Percentiles rank a stretch among this genome's conserved stretches.
These are phyloP conservation scores for Colletotrichum echinochloae DNA, from an alignment of 2,329 filamentous ascomycete genomes.

Conservation along the genomic window DNA sequence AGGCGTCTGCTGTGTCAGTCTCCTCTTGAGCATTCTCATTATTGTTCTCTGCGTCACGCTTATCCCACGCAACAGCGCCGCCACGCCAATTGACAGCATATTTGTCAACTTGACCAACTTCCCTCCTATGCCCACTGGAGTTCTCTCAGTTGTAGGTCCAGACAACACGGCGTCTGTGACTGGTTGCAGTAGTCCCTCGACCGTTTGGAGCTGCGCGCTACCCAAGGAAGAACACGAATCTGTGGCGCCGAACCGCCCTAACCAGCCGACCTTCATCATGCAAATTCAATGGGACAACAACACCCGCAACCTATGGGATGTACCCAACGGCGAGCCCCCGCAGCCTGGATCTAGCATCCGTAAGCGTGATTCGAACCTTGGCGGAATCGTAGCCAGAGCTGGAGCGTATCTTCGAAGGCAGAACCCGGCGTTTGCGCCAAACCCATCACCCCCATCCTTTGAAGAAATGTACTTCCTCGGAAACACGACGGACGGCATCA, in stretches of 20 bases:
- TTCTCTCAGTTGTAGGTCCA: conserved; percentile 81
- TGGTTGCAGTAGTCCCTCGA: conserved; percentile 77
- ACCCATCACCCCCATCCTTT: conserved; percentile 69
- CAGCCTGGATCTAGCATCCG: conserved; percentile 37
- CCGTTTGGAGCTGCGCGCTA: conserved; percentile 87
- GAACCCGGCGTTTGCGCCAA: conserved; percentile 57
- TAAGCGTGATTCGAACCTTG: conserved; percentile 18
- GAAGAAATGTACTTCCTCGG: conserved; percentile 85
- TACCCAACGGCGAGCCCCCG: conserved; percentile 54
- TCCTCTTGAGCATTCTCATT: conserved; percentile 67
- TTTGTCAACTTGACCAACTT: conserved; percentile 91
- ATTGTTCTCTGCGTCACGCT: conserved; percentile 70
- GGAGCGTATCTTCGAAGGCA: conserved; percentile 39
- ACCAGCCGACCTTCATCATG: conserved; percentile 83
- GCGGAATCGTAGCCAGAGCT: conserved; percentile 37
- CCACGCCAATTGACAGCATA: conserved; percentile 52
- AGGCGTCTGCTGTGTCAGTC: conserved; percentile 61
- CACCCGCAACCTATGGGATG: conserved; percentile 63
- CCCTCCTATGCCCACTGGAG: conserved; percentile 86
- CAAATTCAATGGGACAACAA: conserved; percentile 80
- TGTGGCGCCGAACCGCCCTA: conserved; percentile 71
- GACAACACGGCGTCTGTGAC: conserved; percentile 73
- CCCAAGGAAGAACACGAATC: conserved; percentile 81
- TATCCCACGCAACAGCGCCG: conserved; percentile 51
- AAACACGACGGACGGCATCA: conserved; percentile 83